A percentile compares a stretch with the other conserved stretches of the same genome.
phyloP scores from a whole-genome alignment of 2,329 filamentous ascomycete genomes.

The Colletotrichum cereale region DNA sequence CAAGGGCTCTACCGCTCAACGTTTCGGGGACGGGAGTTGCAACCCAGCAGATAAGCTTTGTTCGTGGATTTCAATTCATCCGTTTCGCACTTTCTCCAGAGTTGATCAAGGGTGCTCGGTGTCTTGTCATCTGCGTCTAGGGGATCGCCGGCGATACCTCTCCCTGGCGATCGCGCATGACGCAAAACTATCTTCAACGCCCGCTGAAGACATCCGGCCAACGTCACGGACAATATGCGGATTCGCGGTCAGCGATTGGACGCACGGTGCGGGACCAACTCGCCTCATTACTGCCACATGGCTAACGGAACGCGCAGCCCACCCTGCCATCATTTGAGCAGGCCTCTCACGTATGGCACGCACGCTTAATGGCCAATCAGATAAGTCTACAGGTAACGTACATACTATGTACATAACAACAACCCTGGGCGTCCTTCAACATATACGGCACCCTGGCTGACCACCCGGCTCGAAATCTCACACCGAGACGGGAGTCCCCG shows the following conservation, averaged over 20 bases:
- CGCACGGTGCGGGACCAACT: background rate
- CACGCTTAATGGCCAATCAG: background rate
- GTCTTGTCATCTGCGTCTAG: background rate
- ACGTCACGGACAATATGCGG: background rate
- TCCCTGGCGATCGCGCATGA: background rate
- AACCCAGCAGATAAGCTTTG: background rate
- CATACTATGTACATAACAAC: background rate
- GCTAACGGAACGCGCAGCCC: background rate
- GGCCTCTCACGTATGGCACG: background rate
- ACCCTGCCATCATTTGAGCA: background rate
- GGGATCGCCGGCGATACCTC: background rate
- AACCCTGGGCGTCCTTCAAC: constrained; percentile 11
- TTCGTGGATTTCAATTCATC: constrained; percentile 34
- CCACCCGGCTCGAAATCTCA: constrained; percentile 30
- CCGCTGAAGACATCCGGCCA: background rate
- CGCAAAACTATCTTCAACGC: background rate
- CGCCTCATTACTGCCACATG: background rate
- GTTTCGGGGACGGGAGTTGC: background rate
- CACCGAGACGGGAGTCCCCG: constrained; percentile 38
- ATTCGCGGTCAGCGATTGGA: background rate
- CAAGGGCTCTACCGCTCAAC: background rate
- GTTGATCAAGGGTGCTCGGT: background rate
- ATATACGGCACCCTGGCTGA: constrained; percentile 11
- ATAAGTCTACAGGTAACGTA: no score
- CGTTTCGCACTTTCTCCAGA: background rate